A percentile compares a stretch with the other conserved stretches of the same genome.
Conservation (phyloP, 2,329 filamentous ascomycete genomes). For the Fonsecaea pugnacius region DNA sequence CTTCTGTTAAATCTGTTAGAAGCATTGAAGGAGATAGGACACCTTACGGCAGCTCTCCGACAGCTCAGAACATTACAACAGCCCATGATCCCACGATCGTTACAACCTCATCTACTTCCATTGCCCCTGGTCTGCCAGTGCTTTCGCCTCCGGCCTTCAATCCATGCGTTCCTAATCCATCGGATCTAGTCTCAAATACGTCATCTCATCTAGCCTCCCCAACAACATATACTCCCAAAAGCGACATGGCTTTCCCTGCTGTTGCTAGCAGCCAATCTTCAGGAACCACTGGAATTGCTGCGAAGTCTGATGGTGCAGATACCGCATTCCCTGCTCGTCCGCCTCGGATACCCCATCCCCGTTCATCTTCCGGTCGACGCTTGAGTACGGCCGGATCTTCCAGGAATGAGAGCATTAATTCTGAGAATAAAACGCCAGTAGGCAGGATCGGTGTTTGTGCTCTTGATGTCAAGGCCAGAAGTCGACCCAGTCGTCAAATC, state of each 20-base stretch:
- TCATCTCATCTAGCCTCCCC: slow-evolving; percentile 24
- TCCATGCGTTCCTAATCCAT: slow-evolving; percentile 30
- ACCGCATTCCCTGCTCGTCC: slow-evolving; percentile 31
- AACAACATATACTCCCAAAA: slow-evolving; percentile 15
- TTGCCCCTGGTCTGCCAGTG: slow-evolving; percentile 33
- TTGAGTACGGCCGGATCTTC: slow-evolving; percentile 36
- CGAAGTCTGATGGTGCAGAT: slow-evolving; percentile 24
- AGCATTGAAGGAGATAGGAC: slow-evolving; percentile 43
- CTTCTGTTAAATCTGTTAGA: slow-evolving; percentile 45
- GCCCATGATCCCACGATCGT: slow-evolving; percentile 36
- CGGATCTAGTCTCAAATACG: slow-evolving; percentile 31
- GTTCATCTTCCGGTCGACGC: slow-evolving; percentile 37
- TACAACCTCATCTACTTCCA: slow-evolving; percentile 34
- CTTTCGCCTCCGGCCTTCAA: slow-evolving; percentile 34
- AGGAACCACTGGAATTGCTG: slow-evolving; percentile 6
- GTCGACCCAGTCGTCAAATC: slow-evolving; percentile 96
- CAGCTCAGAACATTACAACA: slow-evolving; percentile 32
- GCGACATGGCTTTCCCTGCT: slow-evolving; percentile 16
- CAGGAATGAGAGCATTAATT: slow-evolving; percentile 30
- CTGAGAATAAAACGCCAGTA: slow-evolving; percentile 42
- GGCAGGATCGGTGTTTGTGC: slow-evolving; percentile 90
- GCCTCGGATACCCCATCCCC: slow-evolving; percentile 28
- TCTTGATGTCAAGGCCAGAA: slow-evolving; percentile 91
- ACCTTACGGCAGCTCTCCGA: slow-evolving; percentile 35
- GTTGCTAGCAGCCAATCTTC: slow-evolving; percentile 22